phyloP scores from a whole-genome alignment of 192 early-diverging fungal genomes.

The Entrophospora sp. region DNA sequence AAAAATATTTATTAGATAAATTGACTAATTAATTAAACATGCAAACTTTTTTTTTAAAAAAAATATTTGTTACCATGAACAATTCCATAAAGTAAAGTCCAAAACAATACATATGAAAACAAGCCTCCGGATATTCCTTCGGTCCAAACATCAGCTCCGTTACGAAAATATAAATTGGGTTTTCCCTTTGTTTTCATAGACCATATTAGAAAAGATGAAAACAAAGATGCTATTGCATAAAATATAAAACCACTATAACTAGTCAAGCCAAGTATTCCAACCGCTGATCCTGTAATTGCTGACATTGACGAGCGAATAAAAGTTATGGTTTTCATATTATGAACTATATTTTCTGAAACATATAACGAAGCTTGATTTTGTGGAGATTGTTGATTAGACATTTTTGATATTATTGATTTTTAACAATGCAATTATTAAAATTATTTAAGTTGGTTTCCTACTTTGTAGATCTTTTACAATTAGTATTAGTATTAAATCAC shows the following conservation, averaged over 20 bases:
- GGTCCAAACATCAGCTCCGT: slow-evolving; percentile 38
- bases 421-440: too few relatives aligned
- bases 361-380: slow-evolving; percentile 26
- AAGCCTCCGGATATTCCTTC: slow-evolving; percentile 52
- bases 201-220: slow-evolving; percentile 53
- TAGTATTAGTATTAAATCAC: too few relatives aligned
- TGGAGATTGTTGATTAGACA: too few relatives aligned
- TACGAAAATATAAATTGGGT: slow-evolving; percentile 50
- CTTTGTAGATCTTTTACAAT: too few relatives aligned
- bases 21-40: too few relatives aligned
- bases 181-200: slow-evolving; percentile 48
- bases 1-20: too few relatives aligned
- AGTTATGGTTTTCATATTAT: slow-evolving; percentile 53
- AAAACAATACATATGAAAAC: slow-evolving; percentile 67
- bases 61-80: slow-evolving; percentile 62
- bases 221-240: slow-evolving; percentile 58
- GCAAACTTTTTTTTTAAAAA: too few relatives aligned
- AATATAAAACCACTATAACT: slow-evolving; percentile 78
- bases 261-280: slow-evolving; percentile 82
- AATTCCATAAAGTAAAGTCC: slow-evolving; percentile 68
- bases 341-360: slow-evolving; percentile 41
- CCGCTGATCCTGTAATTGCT: slow-evolving; percentile 70
- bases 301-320: slow-evolving; percentile 64
- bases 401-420: too few relatives aligned
- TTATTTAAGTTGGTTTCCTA: too few relatives aligned